These are phyloP conservation scores for Eucalyptus leucophloia DNA, from an alignment of 345 rosid species.

Conservation along the genomic window DNA sequence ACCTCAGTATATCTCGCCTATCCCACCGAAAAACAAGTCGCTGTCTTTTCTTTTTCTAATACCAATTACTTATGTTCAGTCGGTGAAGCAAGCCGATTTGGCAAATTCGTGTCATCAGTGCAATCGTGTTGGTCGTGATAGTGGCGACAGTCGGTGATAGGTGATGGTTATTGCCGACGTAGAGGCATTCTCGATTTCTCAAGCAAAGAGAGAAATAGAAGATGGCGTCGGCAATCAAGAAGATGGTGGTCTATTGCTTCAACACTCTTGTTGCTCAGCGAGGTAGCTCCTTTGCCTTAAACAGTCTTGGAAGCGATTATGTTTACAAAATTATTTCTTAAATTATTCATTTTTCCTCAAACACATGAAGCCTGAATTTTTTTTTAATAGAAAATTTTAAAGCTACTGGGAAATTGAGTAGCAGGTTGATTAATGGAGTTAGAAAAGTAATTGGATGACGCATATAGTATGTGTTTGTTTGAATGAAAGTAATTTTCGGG, in stretches of 20 bases:
- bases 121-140: neutral
- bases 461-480: neutral
- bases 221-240: neutral
- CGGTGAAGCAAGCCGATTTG: neutral
- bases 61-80: neutral
- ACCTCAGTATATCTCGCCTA: neutral
- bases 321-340: no score
- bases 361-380: neutral
- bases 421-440: neutral
- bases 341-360: neutral
- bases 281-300: neutral
- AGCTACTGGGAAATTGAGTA: neutral
- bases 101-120: neutral
- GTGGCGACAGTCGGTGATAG: neutral
- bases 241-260: neutral
- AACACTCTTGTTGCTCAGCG: neutral
- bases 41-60: neutral
- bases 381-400: no score
- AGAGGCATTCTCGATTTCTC: neutral
- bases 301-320: neutral
- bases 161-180: neutral
- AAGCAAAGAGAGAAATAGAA: neutral
- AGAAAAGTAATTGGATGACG: neutral
- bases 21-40: neutral
- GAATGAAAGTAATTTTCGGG: neutral